Evolutionary conservation across 139 green algal genomes (phyloP), one percentile per base, ranked within the genome.

Genomic region (Ettlia oleoabundans): DNA sequence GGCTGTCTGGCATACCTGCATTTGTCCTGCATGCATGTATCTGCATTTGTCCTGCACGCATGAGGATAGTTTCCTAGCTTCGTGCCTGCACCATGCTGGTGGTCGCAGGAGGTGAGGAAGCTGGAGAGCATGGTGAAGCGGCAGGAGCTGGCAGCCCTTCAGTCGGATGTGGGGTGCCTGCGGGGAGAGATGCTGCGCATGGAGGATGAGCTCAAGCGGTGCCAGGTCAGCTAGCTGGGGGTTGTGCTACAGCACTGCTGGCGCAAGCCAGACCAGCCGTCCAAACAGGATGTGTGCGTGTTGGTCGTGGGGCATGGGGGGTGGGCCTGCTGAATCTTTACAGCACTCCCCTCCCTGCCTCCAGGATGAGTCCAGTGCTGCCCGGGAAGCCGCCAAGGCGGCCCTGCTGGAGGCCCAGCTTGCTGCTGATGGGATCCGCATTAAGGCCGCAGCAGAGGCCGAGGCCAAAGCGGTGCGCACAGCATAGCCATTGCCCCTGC

Each of bases 141-240:
- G 1, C 15, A 77, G 2, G 86, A 87, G 80, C 63, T 86, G n/a
- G 74, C 41, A 38, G 55, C 26, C 24, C 83, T 89, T 33, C 40
- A 37, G 4, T 37, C 1, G 0, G 85, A 91, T 8, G 64, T 89
- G 21, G 80, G 69, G 9, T 33, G 21, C 2, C 80, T 90, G 68
- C 81, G 82, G 2, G 26, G 26, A 5, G 80, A 92, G 83, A 58
- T 89, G 64, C 76, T 91, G 76, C 35, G 52, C 28, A 38, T 85
- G 40, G 76, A 82, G 15, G 71, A 86, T 0, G 33, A 76, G 18
- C 1, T 67, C 8, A 24, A 77, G 52, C 69, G 33, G 22, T n/a
- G 43, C 13, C 38, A 42, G 32, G 63, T 66, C 21, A 2, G 0
- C 52, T 18, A 21, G 24, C 13, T 42, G 26, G 7, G 2, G 1